Percentiles rank a stretch among this genome's conserved stretches.
Conservation (phyloP, 2,329 filamentous ascomycete species). For the Mycosphaerella sp. region DNA sequence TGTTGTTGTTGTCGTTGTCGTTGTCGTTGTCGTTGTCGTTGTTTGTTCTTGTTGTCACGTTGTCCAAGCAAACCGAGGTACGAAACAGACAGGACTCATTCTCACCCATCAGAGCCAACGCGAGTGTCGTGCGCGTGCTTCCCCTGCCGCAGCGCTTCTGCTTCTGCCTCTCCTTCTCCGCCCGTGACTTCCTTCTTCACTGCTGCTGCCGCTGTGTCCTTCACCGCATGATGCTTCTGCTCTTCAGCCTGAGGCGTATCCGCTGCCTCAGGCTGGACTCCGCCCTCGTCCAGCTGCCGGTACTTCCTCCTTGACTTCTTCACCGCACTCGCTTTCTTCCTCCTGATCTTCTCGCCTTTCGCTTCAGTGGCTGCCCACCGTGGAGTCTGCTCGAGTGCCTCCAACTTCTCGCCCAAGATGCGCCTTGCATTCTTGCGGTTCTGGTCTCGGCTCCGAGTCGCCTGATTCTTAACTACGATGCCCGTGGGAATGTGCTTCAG, state of each 20-base stretch:
- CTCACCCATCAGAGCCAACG: no score
- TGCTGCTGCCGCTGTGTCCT: background rate
- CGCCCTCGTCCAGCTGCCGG: conserved; percentile 52
- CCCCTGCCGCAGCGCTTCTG: no score
- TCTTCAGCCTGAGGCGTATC: no score
- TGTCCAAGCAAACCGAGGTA: no score
- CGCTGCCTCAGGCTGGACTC: conserved; percentile 14
- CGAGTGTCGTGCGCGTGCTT: no score
- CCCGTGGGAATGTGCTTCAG: conserved; percentile 85
- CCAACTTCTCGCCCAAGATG: conserved; percentile 69
- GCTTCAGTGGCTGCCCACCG: conserved; percentile 60
- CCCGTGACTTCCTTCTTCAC: background rate
- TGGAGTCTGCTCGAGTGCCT: conserved; percentile 63
- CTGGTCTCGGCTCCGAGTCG: conserved; percentile 76
- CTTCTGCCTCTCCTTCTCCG: no score
- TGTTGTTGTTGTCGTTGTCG: no score
- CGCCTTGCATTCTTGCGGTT: conserved; percentile 81
- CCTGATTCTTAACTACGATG: conserved; percentile 89
- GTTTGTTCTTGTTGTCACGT: background rate
- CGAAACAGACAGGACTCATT: no score
- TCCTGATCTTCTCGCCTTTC: conserved; percentile 57
- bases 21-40: no score
- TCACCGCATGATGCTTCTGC: background rate
- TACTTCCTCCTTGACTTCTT: conserved; percentile 86
- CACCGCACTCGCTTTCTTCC: conserved; percentile 65